phyloP scores from a whole-genome alignment of 2,329 filamentous ascomycete genomes.

The Monilinia vaccinii-corymbosi region DNA sequence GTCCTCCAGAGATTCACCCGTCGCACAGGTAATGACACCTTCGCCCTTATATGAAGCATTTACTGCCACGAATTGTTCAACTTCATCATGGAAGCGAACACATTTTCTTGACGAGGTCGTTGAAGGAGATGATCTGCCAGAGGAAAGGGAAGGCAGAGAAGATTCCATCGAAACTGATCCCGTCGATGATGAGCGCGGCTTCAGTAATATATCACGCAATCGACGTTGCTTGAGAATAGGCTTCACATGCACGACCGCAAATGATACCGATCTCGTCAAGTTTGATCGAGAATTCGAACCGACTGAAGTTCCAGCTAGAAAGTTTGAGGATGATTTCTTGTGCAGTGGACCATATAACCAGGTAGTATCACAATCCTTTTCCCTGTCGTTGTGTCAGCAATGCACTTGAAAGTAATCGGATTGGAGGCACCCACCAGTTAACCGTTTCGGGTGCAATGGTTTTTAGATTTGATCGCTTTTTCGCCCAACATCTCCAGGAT shows the following conservation, averaged over 20 bases:
- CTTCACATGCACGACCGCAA: constrained; percentile 43
- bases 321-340: constrained; percentile 31
- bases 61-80: constrained; percentile 8
- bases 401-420: not conserved
- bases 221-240: constrained; percentile 91
- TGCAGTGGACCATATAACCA: constrained; percentile 95
- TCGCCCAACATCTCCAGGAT: constrained; percentile 95
- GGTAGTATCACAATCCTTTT: constrained; percentile 94
- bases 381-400: constrained; percentile 45
- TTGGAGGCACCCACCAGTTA: constrained; percentile 63
- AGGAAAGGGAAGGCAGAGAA: not conserved
- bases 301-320: constrained; percentile 27
- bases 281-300: constrained; percentile 37
- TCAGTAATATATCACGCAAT: constrained; percentile 91
- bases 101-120: constrained; percentile 3
- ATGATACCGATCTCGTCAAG: not conserved
- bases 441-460: constrained; percentile 86
- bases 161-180: not conserved
- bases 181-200: constrained; percentile 76
- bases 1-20: not conserved
- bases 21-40: not conserved
- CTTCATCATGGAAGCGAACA: constrained; percentile 9
- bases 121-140: constrained; percentile 5
- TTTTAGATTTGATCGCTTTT: constrained; percentile 75
- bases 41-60: not conserved